Base-by-base conservation (phyloP, 2,329 filamentous ascomycete species). In the Thermothelomyces thermophilus region DNA sequence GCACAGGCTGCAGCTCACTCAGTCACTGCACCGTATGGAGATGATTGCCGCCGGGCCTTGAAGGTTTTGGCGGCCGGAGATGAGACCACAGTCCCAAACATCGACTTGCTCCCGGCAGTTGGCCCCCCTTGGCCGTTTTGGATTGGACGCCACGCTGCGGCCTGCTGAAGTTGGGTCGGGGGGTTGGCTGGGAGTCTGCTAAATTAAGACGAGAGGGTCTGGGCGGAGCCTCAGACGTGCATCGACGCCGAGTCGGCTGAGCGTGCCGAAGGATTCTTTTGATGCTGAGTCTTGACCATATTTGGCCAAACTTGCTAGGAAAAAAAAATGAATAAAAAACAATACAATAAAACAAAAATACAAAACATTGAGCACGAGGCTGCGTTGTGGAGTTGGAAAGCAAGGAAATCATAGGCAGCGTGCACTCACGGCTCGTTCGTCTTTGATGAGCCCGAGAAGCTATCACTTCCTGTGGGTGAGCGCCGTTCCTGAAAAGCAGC, bases 181-280 rank as follows among this genome's bases (percentile, higher is more conserved):
- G 19, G 31, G 31, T 17, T 9, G 42, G 28, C 31, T 13, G 43
- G 43, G 33, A 35, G n/a, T 17, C 14, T 43, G 42, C 51, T 53
- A 53, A 42, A 53, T 48, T 41, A 52, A 52, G 50, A 50, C 30
- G 13, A 26, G n/a, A 16, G 19, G 11, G 35, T 40, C 51, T 49
- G 42, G 42, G 50, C 51, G 40, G 14, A 28, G 51, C 51, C 50
- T 10, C 46, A 49, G 17, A 24, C 47, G 8, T 22, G 46, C 46
- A 9, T 35, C 33, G 14, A 35, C 33, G 13, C 13, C 30, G 30
- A n/a, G n/a, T n/a, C n/a, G n/a, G n/a, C n/a, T n/a, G n/a, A n/a
- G n/a, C n/a, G n/a, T n/a, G n/a, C n/a, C 9, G 24, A 26, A 26
- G 24, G 24, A 26, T 26, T 26, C 24, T 9, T 26, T 26, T 5